These are phyloP conservation scores for Arthrobotrys iridis DNA, from an alignment of 2,329 filamentous ascomycete genomes.

Conservation along the genomic window DNA sequence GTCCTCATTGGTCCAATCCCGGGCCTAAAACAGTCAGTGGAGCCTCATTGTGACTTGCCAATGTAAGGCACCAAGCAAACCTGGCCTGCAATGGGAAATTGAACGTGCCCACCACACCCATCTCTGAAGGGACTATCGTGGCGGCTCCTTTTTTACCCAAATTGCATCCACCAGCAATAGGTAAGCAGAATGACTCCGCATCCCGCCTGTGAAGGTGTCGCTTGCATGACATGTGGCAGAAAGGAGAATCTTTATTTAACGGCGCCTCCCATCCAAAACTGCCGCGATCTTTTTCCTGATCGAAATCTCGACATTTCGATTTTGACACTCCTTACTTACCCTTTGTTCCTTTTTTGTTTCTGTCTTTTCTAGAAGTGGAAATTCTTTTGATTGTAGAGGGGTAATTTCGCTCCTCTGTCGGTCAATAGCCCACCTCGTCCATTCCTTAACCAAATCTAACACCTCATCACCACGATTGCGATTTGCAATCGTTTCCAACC, in stretches of 20 bases:
- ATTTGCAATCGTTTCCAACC: constrained; percentile 7
- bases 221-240: constrained; percentile 10
- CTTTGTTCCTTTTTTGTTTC: constrained; percentile 21
- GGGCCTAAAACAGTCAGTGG: constrained; percentile 22
- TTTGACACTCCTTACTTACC: constrained; percentile 27
- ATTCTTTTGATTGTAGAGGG: constrained; percentile 28
- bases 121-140: constrained; percentile 22
- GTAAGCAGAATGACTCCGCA: constrained; percentile 13
- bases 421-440: constrained; percentile 38
- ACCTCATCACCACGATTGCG: background rate
- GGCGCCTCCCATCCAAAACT: constrained; percentile 41
- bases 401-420: constrained; percentile 31
- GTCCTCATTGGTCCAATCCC: constrained; percentile 19
- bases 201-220: constrained; percentile 10
- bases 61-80: constrained; percentile 39
- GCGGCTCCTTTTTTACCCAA: constrained; percentile 47
- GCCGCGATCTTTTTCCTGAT: constrained; percentile 33
- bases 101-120: constrained; percentile 17
- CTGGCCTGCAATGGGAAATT: constrained; percentile 1
- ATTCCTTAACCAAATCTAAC: constrained; percentile 31
- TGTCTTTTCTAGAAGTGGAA: constrained; percentile 35
- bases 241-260: constrained; percentile 28
- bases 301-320: constrained; percentile 12
- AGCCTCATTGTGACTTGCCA: constrained; percentile 25
- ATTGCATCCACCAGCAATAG: constrained; percentile 15